These are phyloP conservation scores for Fusarium subtropicale DNA, from an alignment of 2,329 filamentous ascomycete species.

Conservation along the genomic window DNA sequence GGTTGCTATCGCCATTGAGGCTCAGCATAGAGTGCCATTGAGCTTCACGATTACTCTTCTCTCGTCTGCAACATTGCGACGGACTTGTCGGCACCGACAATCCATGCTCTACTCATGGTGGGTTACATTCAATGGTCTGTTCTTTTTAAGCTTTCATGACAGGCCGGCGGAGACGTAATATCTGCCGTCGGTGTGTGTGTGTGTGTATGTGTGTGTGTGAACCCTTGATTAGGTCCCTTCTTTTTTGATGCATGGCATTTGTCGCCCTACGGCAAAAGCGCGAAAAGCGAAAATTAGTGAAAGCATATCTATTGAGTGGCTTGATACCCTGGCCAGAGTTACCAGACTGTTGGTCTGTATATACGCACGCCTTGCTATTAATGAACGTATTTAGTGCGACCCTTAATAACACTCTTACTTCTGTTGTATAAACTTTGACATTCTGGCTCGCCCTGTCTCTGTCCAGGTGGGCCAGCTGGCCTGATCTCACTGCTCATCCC, in stretches of 20 bases:
- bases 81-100: not conserved
- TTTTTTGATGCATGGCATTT: not conserved
- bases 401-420: no score
- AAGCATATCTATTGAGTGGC: not conserved
- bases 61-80: not conserved
- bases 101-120: not conserved
- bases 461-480: not conserved
- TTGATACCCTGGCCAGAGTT: not conserved
- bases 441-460: not conserved
- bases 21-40: not conserved
- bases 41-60: not conserved
- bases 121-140: not conserved
- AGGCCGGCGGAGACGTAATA: not conserved
- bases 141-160: not conserved
- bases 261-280: not conserved
- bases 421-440: no score
- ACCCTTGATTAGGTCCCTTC: no score
- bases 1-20: no score
- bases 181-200: not conserved
- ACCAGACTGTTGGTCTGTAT: not conserved
- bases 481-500: not conserved
- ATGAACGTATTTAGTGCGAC: not conserved
- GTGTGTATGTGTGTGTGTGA: not conserved
- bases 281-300: not conserved
- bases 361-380: fast-evolving